Percentiles rank a stretch among this genome's conserved stretches.
These are phyloP conservation scores for Ascoidea asiatica DNA, from an alignment of 805 yeast species.

Conservation along the genomic window DNA sequence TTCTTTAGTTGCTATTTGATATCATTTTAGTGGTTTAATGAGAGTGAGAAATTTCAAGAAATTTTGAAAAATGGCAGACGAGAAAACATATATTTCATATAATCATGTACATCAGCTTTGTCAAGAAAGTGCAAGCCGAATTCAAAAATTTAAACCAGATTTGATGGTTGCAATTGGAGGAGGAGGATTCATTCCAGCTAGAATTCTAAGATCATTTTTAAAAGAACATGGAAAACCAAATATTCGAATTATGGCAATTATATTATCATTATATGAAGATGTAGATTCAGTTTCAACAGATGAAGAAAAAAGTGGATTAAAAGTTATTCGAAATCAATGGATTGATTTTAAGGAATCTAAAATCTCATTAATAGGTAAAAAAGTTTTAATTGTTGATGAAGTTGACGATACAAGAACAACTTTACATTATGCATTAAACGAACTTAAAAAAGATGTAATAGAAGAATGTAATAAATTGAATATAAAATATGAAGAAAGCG, in stretches of 20 bases:
- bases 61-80: not conserved
- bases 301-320: conserved; percentile 46
- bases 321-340: conserved; percentile 75
- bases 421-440: conserved; percentile 64
- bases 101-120: conserved; percentile 70
- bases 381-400: conserved; percentile 64
- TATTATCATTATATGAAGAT: conserved; percentile 83
- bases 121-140: conserved; percentile 45
- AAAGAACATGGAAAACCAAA: conserved; percentile 82
- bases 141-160: conserved; percentile 70
- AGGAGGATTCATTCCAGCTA: conserved; percentile 96
- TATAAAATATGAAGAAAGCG: conserved; percentile 24
- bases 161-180: conserved; percentile 93
- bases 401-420: conserved; percentile 84
- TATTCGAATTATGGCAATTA: conserved; percentile 89
- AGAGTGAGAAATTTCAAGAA: not conserved
- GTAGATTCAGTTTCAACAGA: conserved; percentile 44
- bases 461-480: conserved; percentile 42
- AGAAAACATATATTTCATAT: conserved; percentile 54
- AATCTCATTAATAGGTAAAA: conserved; percentile 37
- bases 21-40: not conserved
- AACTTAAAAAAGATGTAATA: conserved; percentile 57
- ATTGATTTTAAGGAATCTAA: conserved; percentile 56
- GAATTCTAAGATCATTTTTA: conserved; percentile 86
- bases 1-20: too few relatives aligned